Conservation (phyloP, 345 rosid genomes). For the Balakata baccata region DNA sequence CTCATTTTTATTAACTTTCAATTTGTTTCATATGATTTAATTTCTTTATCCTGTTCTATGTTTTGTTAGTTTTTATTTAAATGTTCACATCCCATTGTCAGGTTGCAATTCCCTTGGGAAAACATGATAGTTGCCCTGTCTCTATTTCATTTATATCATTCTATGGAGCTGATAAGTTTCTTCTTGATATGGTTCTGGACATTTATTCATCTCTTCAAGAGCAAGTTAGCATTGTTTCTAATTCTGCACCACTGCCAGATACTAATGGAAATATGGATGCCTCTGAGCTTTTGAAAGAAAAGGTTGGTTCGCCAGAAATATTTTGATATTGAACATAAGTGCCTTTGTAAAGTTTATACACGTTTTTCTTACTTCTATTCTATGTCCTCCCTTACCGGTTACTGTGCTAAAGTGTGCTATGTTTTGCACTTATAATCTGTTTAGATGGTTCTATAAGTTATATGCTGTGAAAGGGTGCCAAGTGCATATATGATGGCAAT, state of each 20-base stretch:
- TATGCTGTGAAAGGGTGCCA: background rate
- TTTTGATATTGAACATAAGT: background rate
- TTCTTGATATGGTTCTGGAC: conserved; percentile 79
- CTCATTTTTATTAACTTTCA: conserved; percentile 6
- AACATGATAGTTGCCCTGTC: conserved; percentile 58
- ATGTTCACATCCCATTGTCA: conserved; percentile 30
- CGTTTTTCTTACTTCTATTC: background rate
- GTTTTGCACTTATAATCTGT: background rate
- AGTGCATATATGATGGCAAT: background rate
- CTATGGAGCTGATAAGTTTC: conserved; percentile 86
- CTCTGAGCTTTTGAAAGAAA: conserved; percentile 83
- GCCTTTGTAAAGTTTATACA: background rate
- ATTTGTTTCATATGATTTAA: conserved; percentile 9
- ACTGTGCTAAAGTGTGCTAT: background rate
- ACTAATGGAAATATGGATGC: conserved; percentile 52
- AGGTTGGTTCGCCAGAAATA: conserved; percentile 42
- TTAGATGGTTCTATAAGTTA: background rate
- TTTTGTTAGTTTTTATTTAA: conserved; percentile 14
- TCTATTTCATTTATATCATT: conserved; percentile 74
- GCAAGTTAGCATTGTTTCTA: conserved; percentile 56
- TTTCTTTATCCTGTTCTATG: conserved; percentile 1
- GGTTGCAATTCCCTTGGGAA: conserved; percentile 82
- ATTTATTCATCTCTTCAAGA: conserved; percentile 77
- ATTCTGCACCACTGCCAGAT: conserved; percentile 48
- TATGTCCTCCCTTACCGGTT: background rate